Evolutionary conservation across 2,329 filamentous ascomycete genomes (phyloP).

Genomic region (Fusarium miscanthi): DNA sequence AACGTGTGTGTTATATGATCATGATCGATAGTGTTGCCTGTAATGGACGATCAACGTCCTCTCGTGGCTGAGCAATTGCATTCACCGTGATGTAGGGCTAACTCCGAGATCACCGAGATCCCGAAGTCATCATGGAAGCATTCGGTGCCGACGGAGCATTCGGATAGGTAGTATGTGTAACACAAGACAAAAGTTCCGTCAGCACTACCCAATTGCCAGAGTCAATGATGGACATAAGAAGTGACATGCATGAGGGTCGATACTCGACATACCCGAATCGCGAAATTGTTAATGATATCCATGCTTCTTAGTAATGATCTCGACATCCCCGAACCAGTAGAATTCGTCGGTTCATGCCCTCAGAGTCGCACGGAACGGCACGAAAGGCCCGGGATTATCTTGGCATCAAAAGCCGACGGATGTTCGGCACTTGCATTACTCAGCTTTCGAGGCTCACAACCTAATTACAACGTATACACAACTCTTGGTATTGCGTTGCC

Average conservation of each 20-base stretch:
- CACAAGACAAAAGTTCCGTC: slow-evolving; percentile 4
- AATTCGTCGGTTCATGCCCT: neutral
- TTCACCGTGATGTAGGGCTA: neutral
- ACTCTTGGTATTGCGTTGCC: neutral
- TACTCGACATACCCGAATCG: neutral
- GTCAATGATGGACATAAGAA: neutral
- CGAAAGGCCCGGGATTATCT: neutral
- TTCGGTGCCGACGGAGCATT: neutral
- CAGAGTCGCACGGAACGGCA: slow-evolving; percentile 5
- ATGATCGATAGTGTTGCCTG: neutral
- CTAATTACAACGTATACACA: neutral
- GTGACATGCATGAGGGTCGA: neutral
- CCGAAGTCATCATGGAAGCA: slow-evolving; percentile 1
- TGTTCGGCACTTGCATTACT: slow-evolving; percentile 14
- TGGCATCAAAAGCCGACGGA: slow-evolving; percentile 4
- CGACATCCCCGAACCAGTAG: neutral
- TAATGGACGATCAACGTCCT: neutral
- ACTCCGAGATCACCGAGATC: neutral
- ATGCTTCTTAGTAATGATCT: neutral
- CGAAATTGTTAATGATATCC: neutral
- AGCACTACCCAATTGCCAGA: neutral
- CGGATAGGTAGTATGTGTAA: neutral
- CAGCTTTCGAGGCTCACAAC: neutral
- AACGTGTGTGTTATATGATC: rapidly evolving
- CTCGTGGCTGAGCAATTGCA: neutral